phyloP scores from a whole-genome alignment of 1,284 basidiomycete species.

The Chalciporus sp. region DNA sequence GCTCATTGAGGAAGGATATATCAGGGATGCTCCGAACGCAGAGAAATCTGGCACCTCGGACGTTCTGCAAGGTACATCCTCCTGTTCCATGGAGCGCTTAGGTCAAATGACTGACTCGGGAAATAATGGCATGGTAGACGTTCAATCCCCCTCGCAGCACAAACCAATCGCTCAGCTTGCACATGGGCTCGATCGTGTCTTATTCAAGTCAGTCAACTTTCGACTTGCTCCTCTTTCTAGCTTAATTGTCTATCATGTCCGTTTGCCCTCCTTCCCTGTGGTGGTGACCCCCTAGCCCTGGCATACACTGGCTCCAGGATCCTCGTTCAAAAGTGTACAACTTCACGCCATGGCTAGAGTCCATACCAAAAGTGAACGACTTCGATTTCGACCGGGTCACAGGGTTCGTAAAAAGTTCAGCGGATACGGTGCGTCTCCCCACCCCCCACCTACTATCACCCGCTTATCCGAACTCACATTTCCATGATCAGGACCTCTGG shows the following conservation, averaged over 20 bases:
- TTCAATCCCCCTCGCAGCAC: conserved; percentile 48
- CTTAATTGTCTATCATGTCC: not conserved
- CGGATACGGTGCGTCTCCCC: conserved; percentile 61
- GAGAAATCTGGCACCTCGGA: not conserved
- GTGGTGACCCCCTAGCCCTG: conserved; percentile 57
- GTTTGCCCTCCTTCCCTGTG: conserved; percentile 3
- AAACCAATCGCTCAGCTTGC: conserved; percentile 70
- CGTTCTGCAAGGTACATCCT: not conserved
- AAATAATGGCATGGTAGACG: conserved; percentile 38
- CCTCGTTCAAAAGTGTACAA: conserved; percentile 88
- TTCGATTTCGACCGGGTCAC: conserved; percentile 88
- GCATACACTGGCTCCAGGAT: conserved; percentile 91
- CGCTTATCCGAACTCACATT: not conserved
- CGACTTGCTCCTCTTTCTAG: not conserved
- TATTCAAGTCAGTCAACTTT: conserved; percentile 75
- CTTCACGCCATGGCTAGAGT: conserved; percentile 72
- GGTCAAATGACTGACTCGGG: not conserved
- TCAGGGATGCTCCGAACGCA: not conserved
- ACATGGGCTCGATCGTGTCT: conserved; percentile 80
- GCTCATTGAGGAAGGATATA: not conserved
- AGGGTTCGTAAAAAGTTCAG: conserved; percentile 81
- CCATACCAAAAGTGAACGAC: conserved; percentile 79
- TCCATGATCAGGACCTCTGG: conserved; percentile 58
- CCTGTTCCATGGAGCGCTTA: not conserved
- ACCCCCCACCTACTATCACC: not conserved